Conservation (phyloP, 352 stramenopile species). For the Globisporangium paroecandrum region DNA sequence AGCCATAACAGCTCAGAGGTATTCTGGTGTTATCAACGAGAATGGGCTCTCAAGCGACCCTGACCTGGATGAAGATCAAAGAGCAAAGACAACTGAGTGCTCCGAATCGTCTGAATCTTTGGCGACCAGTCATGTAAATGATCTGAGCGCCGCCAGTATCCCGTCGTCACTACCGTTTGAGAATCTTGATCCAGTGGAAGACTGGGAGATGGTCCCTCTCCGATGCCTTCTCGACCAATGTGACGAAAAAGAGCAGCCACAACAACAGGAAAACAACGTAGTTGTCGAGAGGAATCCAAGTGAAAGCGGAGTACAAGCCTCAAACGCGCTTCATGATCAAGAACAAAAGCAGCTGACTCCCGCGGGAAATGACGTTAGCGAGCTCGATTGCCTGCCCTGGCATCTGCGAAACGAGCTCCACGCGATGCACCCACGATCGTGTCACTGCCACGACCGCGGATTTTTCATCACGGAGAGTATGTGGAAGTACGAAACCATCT, state of each 20-base stretch:
- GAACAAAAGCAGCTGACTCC: background rate
- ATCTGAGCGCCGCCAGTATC: background rate
- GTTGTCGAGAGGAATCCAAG: background rate
- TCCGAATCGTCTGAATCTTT: background rate
- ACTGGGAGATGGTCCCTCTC: constrained; percentile 12
- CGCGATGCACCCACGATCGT: constrained; percentile 26
- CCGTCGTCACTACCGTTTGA: background rate
- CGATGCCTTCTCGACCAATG: background rate
- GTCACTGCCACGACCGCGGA: constrained; percentile 22
- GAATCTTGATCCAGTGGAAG: background rate
- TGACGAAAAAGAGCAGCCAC: background rate
- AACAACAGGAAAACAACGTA: background rate
- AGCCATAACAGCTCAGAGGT: constrained; percentile 13
- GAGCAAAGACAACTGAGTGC: background rate
- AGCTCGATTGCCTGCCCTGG: constrained; percentile 6
- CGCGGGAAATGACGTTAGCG: too few relatives aligned
- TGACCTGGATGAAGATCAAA: background rate
- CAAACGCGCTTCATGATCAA: background rate
- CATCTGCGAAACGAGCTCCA: constrained; percentile 30
- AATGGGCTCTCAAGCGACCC: background rate
- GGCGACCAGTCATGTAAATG: background rate
- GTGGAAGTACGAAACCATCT: constrained; percentile 25
- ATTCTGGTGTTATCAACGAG: background rate
- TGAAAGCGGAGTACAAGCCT: background rate
- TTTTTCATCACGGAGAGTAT: constrained; percentile 16